A percentile compares a stretch with the other conserved stretches of the same genome.
These are phyloP conservation scores for Russula abietina DNA, from an alignment of 768 basidiomycete species.

Conservation along the genomic window DNA sequence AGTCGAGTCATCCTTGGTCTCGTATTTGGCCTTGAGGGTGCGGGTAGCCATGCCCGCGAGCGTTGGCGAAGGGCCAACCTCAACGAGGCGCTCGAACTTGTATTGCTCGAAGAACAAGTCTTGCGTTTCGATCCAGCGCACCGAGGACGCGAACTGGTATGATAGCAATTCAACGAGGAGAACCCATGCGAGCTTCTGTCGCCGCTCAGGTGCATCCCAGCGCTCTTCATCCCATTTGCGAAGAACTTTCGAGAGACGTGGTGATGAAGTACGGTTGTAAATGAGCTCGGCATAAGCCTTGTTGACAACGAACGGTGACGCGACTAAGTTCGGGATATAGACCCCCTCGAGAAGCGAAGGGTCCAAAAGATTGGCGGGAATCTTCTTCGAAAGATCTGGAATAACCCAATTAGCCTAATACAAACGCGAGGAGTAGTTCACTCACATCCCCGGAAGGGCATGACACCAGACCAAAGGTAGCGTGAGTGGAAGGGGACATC, in stretches of 20 bases:
- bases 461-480: slow-evolving; percentile 96
- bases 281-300: slow-evolving; percentile 81
- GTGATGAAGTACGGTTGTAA: slow-evolving; percentile 94
- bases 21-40: slow-evolving; percentile 91
- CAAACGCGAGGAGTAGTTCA: slow-evolving; percentile 22
- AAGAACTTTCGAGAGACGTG: slow-evolving; percentile 88
- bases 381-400: slow-evolving; percentile 93
- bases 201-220: slow-evolving; percentile 76
- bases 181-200: slow-evolving; percentile 90
- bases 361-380: slow-evolving; percentile 83
- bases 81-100: slow-evolving; percentile 91
- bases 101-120: slow-evolving; percentile 84
- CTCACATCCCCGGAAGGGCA: slow-evolving; percentile 95
- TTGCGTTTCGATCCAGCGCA: slow-evolving; percentile 99
- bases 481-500: slow-evolving; percentile 99
- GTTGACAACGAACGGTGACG: slow-evolving; percentile 73
- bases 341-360: slow-evolving; percentile 91
- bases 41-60: slow-evolving; percentile 91
- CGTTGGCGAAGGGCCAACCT: slow-evolving; percentile 63
- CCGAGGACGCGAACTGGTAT: slow-evolving; percentile 97
- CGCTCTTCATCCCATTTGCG: slow-evolving; percentile 87
- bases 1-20: slow-evolving; percentile 78
- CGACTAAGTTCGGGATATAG: slow-evolving; percentile 96
- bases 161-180: slow-evolving; percentile 89
- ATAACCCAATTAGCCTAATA: background rate